Percentiles rank a stretch among this genome's conserved stretches.
Conservation (phyloP, 139 green algal genomes). For the Picochlorum sp. region DNA sequence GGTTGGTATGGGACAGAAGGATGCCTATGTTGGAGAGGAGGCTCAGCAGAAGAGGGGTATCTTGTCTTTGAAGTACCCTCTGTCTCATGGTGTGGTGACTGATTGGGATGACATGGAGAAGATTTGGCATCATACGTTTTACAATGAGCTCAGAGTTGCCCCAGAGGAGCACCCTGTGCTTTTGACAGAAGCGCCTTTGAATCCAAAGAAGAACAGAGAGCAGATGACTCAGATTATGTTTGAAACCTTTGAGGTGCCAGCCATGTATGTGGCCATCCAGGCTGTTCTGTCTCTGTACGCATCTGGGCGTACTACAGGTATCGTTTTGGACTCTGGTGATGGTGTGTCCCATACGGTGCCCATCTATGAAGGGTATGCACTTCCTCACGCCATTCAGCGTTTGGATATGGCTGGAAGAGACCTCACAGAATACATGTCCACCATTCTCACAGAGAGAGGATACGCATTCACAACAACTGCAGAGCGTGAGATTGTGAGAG, state of each 20-base stretch:
- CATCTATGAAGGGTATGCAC: conserved; percentile 96
- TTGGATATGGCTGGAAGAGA: conserved; percentile 94
- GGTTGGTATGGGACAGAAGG: conserved; percentile 91
- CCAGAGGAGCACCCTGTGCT: conserved; percentile 98
- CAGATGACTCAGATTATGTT: conserved; percentile 91
- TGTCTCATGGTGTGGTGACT: conserved; percentile 94
- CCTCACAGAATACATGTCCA: conserved; percentile 96
- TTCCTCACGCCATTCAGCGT: conserved; percentile 93
- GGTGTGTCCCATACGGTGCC: conserved; percentile 96
- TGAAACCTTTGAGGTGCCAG: conserved; percentile 95
- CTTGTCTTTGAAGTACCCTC: conserved; percentile 95
- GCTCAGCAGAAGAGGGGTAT: conserved; percentile 96
- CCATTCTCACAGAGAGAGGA: conserved; percentile 81
- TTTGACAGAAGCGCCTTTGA: conserved; percentile 96
- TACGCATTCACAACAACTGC: conserved; percentile 97
- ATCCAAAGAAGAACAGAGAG: conserved; percentile 88
- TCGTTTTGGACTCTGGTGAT: conserved; percentile 95
- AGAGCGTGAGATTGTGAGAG: conserved; percentile 96
- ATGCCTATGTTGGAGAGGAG: conserved; percentile 97
- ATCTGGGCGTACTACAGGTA: conserved; percentile 93
- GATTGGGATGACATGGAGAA: conserved; percentile 99
- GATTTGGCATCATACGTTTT: conserved; percentile 99
- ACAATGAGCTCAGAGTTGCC: conserved; percentile 98
- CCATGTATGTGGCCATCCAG: conserved; percentile 97
- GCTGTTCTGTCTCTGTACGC: conserved; percentile 98